A percentile compares a stretch with the other conserved stretches of the same genome.
Conservation (phyloP, 108 stramenopile genomes). For the Phaeodactylum tricornutum region DNA sequence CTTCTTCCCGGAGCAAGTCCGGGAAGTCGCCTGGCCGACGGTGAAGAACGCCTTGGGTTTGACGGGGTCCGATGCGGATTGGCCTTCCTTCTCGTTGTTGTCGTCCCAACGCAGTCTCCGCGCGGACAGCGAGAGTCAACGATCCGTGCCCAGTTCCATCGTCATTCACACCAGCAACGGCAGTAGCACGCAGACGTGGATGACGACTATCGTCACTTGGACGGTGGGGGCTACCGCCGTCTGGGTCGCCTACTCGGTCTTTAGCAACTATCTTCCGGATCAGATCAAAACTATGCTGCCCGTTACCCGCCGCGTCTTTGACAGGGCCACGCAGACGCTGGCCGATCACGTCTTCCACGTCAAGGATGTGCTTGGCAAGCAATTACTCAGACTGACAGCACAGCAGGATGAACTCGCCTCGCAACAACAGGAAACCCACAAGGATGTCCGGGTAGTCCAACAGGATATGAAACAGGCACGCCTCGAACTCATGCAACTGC, state of each 20-base stretch:
- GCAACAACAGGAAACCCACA: conserved; percentile 47
- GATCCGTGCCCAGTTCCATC: conserved; percentile 3
- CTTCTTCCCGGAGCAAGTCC: conserved; percentile 27
- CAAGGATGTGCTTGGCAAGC: conserved; percentile 45
- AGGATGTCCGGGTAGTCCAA: conserved; percentile 32
- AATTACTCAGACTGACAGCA: conserved; percentile 25
- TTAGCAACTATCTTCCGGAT: conserved; percentile 50
- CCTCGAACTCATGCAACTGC: conserved; percentile 11
- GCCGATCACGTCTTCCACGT: conserved; percentile 55
- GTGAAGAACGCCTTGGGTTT: not conserved
- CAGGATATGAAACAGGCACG: conserved; percentile 30
- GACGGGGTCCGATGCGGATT: not conserved
- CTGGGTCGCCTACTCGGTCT: conserved; percentile 55
- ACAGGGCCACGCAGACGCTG: conserved; percentile 49
- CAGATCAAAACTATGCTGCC: conserved; percentile 54
- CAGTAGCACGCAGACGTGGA: not conserved
- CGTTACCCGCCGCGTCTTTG: conserved; percentile 59
- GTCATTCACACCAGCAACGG: conserved; percentile 3
- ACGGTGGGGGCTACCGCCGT: conserved; percentile 34
- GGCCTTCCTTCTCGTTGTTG: not conserved
- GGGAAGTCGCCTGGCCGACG: not conserved
- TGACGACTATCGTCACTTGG: conserved; percentile 7
- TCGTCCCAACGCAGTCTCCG: conserved; percentile 18
- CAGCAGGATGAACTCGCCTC: conserved; percentile 47
- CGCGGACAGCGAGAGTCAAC: too few species aligned